phyloP scores from a whole-genome alignment of 2,329 filamentous ascomycete species.

The Aspergillus vadensis region DNA sequence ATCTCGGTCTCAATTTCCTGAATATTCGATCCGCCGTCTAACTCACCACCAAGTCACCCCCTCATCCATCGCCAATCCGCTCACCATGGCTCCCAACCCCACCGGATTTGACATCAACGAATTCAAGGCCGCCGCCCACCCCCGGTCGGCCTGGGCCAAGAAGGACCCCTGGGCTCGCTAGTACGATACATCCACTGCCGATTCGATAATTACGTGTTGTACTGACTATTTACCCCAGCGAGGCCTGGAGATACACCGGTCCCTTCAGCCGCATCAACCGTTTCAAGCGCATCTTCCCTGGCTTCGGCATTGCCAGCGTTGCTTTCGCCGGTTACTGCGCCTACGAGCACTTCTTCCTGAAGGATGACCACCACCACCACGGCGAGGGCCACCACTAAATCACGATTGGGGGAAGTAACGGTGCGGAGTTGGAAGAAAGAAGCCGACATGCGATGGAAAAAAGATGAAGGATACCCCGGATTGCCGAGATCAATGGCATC shows the following conservation, averaged over 20 bases:
- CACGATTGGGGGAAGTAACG: not conserved
- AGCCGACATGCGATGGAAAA: slow-evolving; percentile 19
- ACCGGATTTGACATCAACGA: slow-evolving; percentile 90
- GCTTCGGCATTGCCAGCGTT: slow-evolving; percentile 86
- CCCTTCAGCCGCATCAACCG: slow-evolving; percentile 86
- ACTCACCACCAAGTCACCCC: slow-evolving; percentile 3
- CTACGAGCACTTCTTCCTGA: slow-evolving; percentile 85
- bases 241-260: slow-evolving; percentile 92
- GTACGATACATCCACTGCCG: slow-evolving; percentile 45
- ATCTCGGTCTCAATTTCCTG: slow-evolving; percentile 8
- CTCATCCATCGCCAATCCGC: slow-evolving; percentile 25
- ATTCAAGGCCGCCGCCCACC: slow-evolving; percentile 71
- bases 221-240: slow-evolving; percentile 57
- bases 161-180: slow-evolving; percentile 65
- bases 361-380: slow-evolving; percentile 62
- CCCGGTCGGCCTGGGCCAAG: slow-evolving; percentile 50
- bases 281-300: slow-evolving; percentile 83
- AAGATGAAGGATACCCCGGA: slow-evolving; percentile 28
- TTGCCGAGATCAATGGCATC: slow-evolving; percentile 15
- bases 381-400: slow-evolving; percentile 59
- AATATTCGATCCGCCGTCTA: slow-evolving; percentile 13
- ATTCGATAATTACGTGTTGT: not conserved
- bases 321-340: slow-evolving; percentile 88
- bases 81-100: slow-evolving; percentile 64
- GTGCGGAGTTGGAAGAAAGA: not conserved